Conservation (phyloP, 2,329 filamentous ascomycete species). For the Furcasterigmium furcatum region DNA sequence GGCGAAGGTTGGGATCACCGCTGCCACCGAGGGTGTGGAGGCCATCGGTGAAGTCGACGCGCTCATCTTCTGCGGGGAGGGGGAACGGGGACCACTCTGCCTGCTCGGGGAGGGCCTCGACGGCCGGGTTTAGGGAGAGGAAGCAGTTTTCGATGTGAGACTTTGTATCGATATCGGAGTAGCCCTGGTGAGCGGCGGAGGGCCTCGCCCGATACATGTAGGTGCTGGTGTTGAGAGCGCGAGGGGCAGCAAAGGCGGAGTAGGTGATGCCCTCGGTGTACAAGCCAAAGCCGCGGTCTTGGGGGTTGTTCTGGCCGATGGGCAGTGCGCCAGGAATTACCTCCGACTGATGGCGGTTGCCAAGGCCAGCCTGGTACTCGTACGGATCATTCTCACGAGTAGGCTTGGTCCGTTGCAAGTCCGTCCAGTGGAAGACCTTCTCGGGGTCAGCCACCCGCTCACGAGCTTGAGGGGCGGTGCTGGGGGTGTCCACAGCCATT, state of each 20-base stretch:
- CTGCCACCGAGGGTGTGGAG: conserved; percentile 45
- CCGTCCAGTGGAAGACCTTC: conserved; percentile 54
- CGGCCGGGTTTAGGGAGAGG: background rate
- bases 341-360: conserved; percentile 44
- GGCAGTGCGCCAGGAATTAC: conserved; percentile 42
- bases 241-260: conserved; percentile 23
- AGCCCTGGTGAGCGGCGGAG: conserved; percentile 25
- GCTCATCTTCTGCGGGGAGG: background rate
- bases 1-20: conserved; percentile 45
- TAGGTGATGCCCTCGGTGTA: conserved; percentile 42
- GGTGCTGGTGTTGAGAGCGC: conserved; percentile 24
- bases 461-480: too few species aligned
- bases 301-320: conserved; percentile 39
- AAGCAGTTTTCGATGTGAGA: background rate
- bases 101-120: background rate
- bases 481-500: too few species aligned
- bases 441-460: conserved; percentile 33
- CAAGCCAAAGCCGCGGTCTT: conserved; percentile 31
- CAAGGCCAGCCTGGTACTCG: conserved; percentile 53
- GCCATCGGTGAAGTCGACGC: conserved; percentile 40
- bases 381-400: conserved; percentile 37
- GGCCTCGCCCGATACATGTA: conserved; percentile 24
- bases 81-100: background rate
- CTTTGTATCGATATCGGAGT: background rate
- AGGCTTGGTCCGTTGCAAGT: conserved; percentile 51